A percentile compares a stretch with the other conserved stretches of the same genome.
These are phyloP conservation scores for Botrytis fragariae DNA, from an alignment of 2,329 filamentous ascomycete genomes.

Conservation along the genomic window DNA sequence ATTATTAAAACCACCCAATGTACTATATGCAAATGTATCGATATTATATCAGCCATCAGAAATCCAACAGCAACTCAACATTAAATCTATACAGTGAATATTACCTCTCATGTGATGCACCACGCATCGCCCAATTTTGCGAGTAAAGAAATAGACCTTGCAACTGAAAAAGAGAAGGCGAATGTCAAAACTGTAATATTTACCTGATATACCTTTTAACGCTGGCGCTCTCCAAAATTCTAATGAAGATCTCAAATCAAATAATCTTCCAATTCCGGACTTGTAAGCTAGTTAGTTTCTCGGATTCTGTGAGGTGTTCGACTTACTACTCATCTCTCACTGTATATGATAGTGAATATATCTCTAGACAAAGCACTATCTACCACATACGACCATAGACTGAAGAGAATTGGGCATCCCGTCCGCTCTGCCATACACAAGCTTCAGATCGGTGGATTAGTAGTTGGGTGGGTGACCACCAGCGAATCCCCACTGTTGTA, in stretches of 20 bases:
- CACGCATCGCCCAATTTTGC: not conserved
- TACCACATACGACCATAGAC: not conserved
- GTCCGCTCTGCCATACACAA: conserved; percentile 15
- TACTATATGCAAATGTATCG: not conserved
- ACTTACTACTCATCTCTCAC: not conserved
- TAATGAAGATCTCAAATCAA: not conserved
- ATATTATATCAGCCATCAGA: not conserved
- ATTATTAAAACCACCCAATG: not conserved
- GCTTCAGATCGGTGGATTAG: conserved; percentile 12
- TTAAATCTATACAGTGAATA: not conserved
- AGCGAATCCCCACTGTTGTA: conserved; percentile 8
- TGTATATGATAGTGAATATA: not conserved
- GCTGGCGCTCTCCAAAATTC: not conserved
- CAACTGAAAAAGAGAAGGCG: not conserved
- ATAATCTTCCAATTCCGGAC: not conserved
- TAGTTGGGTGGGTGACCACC: conserved; percentile 7
- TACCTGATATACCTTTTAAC: not conserved
- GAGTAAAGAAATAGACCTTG: not conserved
- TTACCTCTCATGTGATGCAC: not conserved
- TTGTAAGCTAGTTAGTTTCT: not conserved
- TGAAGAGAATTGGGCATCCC: conserved; percentile 12
- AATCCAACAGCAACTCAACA: not conserved
- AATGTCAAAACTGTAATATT: not conserved
- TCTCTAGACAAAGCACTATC: accelerated
- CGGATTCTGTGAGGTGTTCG: not conserved